Evolutionary conservation across 1,139 yeast genomes (phyloP), one percentile per base, ranked within the genome.

Genomic region (Wickerhamomyces sp.): DNA sequence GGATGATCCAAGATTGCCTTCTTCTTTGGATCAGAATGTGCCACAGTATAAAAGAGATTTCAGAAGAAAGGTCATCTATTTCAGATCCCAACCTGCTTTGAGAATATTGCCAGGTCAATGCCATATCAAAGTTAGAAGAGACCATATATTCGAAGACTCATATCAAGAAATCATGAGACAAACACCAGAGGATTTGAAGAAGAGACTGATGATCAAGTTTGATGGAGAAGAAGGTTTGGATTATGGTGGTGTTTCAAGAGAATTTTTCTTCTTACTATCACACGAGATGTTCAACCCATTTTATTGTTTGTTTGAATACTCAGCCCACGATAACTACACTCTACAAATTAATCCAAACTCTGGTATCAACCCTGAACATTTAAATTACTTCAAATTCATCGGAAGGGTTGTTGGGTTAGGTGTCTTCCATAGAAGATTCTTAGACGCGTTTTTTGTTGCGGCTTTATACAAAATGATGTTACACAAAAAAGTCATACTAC

Each of bases 221-320:
- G 99, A 93, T 58, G 99, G 99, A 51, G 99, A 93, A 73, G 99
- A 93, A 74, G 99, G 99, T 67, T 78, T 94, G 58, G 99, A 93
- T 73, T 93, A 93, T 64, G 99, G 99, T 76, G 99, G 99, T 64
- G 98, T 93, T 54, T 89, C 97, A 30, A 80, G 99, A 72, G 99
- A 93, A 68, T 93, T 89, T 68, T 93, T 94, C 82, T 93, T 90
- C 70, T 75, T 91, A 62, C 75, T 93, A 55, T 91, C 98, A 2
- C 99, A 93, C 65, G 98, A 94, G 68, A 94, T 93, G 97, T 93
- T 93, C 69, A 91, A 94, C 65, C 99, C 99, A 50, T 89, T 91
- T 69, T 93, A 94, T 68, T 91, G 99, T 70, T 73, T 93, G 60
- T 93, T 93, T 66, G 97, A 93, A 69, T 93, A 93, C 66, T 90